Base-by-base conservation (phyloP, 2,329 filamentous ascomycete genomes). In the Colletotrichum sp. region DNA sequence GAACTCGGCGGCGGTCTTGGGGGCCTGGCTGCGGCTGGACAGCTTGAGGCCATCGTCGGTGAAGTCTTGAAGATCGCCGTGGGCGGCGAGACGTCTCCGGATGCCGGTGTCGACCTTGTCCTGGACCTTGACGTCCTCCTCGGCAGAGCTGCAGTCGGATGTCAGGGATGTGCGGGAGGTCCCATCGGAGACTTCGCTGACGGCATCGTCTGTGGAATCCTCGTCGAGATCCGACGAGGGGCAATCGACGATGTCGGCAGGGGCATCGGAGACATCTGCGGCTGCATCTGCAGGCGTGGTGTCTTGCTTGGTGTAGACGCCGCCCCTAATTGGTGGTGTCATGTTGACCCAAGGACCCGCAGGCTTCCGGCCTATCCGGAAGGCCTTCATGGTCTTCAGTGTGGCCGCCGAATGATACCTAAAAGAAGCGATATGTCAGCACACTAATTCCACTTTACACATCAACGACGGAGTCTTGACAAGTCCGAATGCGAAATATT, bases 401-500 rank as follows among this genome's bases (percentile, higher is more conserved):
- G 90, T 90, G 70, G 85, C 83, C 55, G 85, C 83, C 52, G 86
- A 88, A 81, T 93, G 92, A 82, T 92, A 93, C 78, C 91, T 93
- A 84, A 73, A 61, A 52, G n/a, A 61, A 65, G 74, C 59, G 61
- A 77, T 77, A 72, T 79, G 80, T 84, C 79, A 83, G 81, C 80
- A 80, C 63, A 66, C 74, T 73, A 74, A 76, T 76, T 69, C 74
- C 74, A 76, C 70, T 74, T 68, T 63, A 34, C 64, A 59, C 64
- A 63, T 34, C 63, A 52, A 64, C 59, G 48, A 52, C 72, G 61
- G 72, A 67, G 61, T 67, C 68, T 61, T 68, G 61, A 67, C 21
- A 66, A 52, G 39, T 60, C 28, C 36, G 26, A 57, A n/a, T 36
- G 57, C 34, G 70, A 76, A 68, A 68, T 73, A 74, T 65, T 76